A percentile compares a stretch with the other conserved stretches of the same genome.
These are phyloP conservation scores for Thielaviopsis ethacetica DNA, from an alignment of 2,329 filamentous ascomycete genomes.

Conservation along the genomic window DNA sequence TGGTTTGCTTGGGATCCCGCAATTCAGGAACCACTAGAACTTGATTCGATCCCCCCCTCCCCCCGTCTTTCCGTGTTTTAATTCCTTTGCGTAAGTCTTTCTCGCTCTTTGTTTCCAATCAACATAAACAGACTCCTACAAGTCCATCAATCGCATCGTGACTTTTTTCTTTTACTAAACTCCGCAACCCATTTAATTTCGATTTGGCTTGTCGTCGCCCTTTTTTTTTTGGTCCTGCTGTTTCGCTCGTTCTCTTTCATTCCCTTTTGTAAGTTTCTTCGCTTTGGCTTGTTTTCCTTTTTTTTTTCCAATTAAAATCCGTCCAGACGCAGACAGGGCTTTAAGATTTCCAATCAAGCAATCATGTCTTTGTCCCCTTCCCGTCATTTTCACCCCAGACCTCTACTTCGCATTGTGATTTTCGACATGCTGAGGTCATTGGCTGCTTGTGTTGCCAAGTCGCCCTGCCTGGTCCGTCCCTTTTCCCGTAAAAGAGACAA, in stretches of 20 bases:
- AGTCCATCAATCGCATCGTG: no score
- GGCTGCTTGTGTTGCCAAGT: no score
- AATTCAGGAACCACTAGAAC: constrained; percentile 4
- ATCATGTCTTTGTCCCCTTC: not conserved
- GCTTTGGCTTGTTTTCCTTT: no score
- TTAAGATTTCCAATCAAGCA: not conserved
- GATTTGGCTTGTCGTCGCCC: not conserved
- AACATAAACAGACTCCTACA: no score
- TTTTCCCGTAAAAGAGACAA: no score
- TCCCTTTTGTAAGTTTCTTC: no score
- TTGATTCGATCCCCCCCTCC: not conserved
- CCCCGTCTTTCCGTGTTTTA: not conserved
- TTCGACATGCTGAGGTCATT: not conserved
- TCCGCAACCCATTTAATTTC: no score
- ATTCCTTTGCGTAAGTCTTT: not conserved
- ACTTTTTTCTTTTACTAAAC: no score
- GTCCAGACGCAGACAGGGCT: not conserved
- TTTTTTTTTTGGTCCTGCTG: not conserved
- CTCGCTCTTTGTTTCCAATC: no score
- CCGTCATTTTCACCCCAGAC: not conserved
- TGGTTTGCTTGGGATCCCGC: not conserved
- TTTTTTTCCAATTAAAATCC: not conserved
- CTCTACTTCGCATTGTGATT: not conserved
- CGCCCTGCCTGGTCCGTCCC: no score
- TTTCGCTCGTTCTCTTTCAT: not conserved